These are phyloP conservation scores for Leccinum obscurum DNA, from an alignment of 768 basidiomycete species.

Conservation along the genomic window DNA sequence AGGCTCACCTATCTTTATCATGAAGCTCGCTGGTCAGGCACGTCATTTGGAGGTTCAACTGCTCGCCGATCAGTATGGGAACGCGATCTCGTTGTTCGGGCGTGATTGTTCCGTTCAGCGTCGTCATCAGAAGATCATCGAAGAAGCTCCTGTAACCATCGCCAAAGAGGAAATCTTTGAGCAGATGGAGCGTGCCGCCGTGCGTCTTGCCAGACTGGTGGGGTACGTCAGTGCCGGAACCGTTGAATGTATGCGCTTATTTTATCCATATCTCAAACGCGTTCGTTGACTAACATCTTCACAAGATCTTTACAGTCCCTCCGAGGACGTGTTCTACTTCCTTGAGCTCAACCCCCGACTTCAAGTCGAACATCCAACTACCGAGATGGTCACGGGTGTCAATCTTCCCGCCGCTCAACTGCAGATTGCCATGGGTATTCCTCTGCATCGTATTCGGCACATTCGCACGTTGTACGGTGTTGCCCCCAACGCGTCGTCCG, in stretches of 20 bases:
- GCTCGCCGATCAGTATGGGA: constrained; percentile 98
- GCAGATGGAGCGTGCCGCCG: constrained; percentile 99
- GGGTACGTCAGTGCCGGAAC: constrained; percentile 99
- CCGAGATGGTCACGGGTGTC: constrained; percentile 99
- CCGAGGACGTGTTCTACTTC: constrained; percentile 95
- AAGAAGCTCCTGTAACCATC: constrained; percentile 98
- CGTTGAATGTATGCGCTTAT: constrained; percentile 73
- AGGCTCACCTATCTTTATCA: constrained; percentile 99
- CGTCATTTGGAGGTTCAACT: constrained; percentile 98
- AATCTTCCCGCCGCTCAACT: constrained; percentile 97
- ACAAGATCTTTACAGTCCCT: constrained; percentile 89
- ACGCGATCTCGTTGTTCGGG: constrained; percentile 98
- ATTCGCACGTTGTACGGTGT: constrained; percentile 96
- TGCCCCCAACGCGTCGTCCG: constrained; percentile 81
- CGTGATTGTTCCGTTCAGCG: constrained; percentile 99
- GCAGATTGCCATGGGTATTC: constrained; percentile 97
- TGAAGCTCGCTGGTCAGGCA: constrained; percentile 98
- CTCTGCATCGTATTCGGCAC: constrained; percentile 91
- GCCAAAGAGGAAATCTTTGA: constrained; percentile 90
- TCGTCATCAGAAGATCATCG: constrained; percentile 99
- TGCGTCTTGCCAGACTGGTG: constrained; percentile 96
- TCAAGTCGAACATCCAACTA: constrained; percentile 99
- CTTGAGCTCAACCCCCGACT: constrained; percentile 98
- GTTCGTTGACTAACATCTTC: constrained; percentile 5
- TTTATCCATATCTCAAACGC: neutral